Evolutionary conservation across 1,284 basidiomycete genomes (phyloP).

Genomic region (Heterobasidion annosum): DNA sequence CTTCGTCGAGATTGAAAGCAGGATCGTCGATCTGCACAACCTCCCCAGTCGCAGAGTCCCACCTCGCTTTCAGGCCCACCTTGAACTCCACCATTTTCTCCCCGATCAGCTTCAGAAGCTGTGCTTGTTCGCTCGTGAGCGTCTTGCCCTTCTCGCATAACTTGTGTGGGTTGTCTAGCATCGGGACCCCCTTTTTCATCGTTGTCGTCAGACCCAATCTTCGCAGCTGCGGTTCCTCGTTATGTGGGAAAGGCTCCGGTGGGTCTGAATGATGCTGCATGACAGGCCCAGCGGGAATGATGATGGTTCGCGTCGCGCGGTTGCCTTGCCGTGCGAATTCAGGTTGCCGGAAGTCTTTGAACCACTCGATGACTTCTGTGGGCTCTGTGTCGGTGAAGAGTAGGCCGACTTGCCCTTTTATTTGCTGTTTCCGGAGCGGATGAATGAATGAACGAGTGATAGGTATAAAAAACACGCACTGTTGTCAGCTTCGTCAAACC

Average conservation of each 20-base stretch:
- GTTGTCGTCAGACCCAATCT: conserved; percentile 84
- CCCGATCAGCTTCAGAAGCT: conserved; percentile 82
- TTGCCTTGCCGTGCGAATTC: conserved; percentile 93
- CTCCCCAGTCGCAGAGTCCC: conserved; percentile 66
- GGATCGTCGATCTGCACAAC: conserved; percentile 50
- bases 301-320: conserved; percentile 65
- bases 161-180: conserved; percentile 70
- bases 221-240: conserved; percentile 93
- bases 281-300: conserved; percentile 68
- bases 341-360: conserved; percentile 80
- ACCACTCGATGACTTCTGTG: conserved; percentile 91
- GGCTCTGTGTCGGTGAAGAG: conserved; percentile 88
- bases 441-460: conserved; percentile 1
- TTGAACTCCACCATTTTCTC: conserved; percentile 80
- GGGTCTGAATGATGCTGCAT: conserved; percentile 68
- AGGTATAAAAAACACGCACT: conserved; percentile 33
- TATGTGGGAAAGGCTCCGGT: conserved; percentile 87
- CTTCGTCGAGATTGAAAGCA: conserved; percentile 28
- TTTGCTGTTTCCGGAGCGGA: conserved; percentile 45
- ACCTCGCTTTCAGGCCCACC: conserved; percentile 64
- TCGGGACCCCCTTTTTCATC: conserved; percentile 85
- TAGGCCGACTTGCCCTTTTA: conserved; percentile 90
- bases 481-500: conserved; percentile 78
- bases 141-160: conserved; percentile 81
- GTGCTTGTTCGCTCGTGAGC: conserved; percentile 79